Conservation (phyloP, 106 monocot genomes). For the Acorus calamus region DNA sequence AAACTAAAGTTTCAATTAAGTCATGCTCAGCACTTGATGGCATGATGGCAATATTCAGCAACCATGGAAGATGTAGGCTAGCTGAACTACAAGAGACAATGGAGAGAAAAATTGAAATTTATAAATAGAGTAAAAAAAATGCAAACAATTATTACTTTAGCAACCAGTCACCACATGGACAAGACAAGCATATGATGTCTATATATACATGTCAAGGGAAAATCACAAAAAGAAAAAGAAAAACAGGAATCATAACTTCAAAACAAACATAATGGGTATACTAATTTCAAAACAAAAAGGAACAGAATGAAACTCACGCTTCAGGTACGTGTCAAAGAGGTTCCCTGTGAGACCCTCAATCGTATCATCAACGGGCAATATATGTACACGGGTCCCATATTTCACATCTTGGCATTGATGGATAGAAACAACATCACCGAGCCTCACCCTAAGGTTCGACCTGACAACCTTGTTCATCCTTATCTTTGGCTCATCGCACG, state of each 20-base stretch:
- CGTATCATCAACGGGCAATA: conserved; percentile 24
- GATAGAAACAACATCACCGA: conserved; percentile 23
- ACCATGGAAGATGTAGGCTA: too few relatives aligned
- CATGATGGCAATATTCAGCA: too few relatives aligned
- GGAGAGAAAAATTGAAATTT: background rate
- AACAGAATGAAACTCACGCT: conserved; percentile 10
- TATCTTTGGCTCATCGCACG: conserved; percentile 22
- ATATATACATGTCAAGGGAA: too few relatives aligned
- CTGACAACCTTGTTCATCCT: conserved; percentile 28
- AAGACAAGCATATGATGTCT: too few relatives aligned
- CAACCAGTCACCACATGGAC: too few relatives aligned
- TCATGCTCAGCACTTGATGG: too few relatives aligned
- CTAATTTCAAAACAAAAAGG: too few relatives aligned
- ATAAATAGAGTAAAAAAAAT: background rate
- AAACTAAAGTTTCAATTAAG: too few relatives aligned
- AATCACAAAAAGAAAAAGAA: too few relatives aligned
- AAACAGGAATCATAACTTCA: too few relatives aligned
- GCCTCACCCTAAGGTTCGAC: conserved; percentile 22
- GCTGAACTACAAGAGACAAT: background rate
- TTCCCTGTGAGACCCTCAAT: conserved; percentile 31
- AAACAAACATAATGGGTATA: too few relatives aligned
- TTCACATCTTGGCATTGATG: conserved; percentile 22
- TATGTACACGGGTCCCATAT: conserved; percentile 19
- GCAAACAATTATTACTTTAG: background rate
- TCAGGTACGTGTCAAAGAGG: conserved; percentile 25